A percentile compares a stretch with the other conserved stretches of the same genome.
Evolutionary conservation across 768 basidiomycete species (phyloP).

Genomic region (Termitomyces titanicus): DNA sequence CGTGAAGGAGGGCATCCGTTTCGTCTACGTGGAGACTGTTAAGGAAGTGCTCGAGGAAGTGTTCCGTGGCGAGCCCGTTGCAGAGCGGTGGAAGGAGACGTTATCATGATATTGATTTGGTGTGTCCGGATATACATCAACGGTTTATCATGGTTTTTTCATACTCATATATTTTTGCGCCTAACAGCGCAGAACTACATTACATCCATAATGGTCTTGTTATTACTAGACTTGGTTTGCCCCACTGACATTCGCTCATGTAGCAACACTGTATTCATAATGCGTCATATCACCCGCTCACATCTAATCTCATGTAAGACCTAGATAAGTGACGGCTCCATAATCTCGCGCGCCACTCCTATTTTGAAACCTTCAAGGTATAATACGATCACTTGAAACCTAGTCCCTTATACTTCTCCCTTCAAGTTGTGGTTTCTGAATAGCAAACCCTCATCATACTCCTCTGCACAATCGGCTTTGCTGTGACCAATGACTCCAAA

Average conservation of each 20-base stretch:
- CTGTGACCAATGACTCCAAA: not conserved
- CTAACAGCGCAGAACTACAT: not conserved
- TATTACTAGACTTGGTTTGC: constrained; percentile 12
- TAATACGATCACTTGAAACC: not conserved
- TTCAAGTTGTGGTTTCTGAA: not conserved
- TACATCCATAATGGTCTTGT: constrained; percentile 1
- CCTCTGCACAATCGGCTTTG: not conserved
- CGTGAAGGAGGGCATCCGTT: constrained; percentile 91
- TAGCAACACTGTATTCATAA: constrained; percentile 16
- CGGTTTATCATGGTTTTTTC: not conserved
- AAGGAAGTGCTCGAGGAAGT: constrained; percentile 86
- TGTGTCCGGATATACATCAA: constrained; percentile 1
- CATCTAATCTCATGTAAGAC: not conserved
- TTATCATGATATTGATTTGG: constrained; percentile 12
- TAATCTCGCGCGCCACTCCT: not conserved
- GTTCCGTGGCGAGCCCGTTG: constrained; percentile 59
- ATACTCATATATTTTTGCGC: not conserved
- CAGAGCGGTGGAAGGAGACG: constrained; percentile 68
- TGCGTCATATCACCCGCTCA: constrained; percentile 10
- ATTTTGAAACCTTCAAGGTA: not conserved
- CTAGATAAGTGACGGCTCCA: not conserved
- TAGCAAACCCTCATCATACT: no score
- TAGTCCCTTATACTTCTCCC: no score
- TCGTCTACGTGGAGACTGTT: constrained; percentile 95
- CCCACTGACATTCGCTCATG: constrained; percentile 9